Evolutionary conservation across 345 rosid species (phyloP).

Genomic region (Syzygium oleosum): DNA sequence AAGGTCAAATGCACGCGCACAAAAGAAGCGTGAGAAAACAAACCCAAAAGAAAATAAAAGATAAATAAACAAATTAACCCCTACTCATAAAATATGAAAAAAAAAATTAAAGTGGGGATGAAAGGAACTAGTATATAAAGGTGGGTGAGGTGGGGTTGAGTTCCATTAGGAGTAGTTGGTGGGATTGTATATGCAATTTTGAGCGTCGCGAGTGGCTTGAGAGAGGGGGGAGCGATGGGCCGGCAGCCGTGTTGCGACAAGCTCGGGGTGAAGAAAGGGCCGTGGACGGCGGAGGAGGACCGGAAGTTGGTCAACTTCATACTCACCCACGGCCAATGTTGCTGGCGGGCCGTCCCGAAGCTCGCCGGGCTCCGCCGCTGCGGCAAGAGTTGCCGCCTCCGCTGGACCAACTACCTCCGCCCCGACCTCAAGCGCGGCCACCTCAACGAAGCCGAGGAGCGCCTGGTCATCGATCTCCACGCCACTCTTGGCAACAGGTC

Average conservation of each 20-base stretch:
- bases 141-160: slow-evolving; percentile 26
- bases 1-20: neutral
- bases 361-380: slow-evolving; percentile 81
- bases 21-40: neutral
- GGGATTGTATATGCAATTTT: neutral
- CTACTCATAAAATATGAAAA: neutral
- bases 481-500: slow-evolving; percentile 74
- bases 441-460: slow-evolving; percentile 60
- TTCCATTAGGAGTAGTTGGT: neutral
- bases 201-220: neutral
- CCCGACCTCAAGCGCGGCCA: slow-evolving; percentile 86
- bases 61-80: neutral
- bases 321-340: slow-evolving; percentile 70
- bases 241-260: slow-evolving; percentile 82
- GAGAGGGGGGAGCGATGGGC: neutral
- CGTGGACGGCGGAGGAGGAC: slow-evolving; percentile 89
- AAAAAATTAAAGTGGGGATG: neutral
- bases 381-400: slow-evolving; percentile 89
- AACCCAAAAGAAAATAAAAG: neutral
- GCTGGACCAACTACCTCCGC: slow-evolving; percentile 85
- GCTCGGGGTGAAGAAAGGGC: slow-evolving; percentile 74
- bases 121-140: slow-evolving; percentile 27
- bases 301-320: slow-evolving; percentile 65
- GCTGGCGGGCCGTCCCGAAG: slow-evolving; percentile 86
- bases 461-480: slow-evolving; percentile 70